These are phyloP conservation scores for Tulasnella calospora DNA, from an alignment of 768 basidiomycete species.

Conservation along the genomic window DNA sequence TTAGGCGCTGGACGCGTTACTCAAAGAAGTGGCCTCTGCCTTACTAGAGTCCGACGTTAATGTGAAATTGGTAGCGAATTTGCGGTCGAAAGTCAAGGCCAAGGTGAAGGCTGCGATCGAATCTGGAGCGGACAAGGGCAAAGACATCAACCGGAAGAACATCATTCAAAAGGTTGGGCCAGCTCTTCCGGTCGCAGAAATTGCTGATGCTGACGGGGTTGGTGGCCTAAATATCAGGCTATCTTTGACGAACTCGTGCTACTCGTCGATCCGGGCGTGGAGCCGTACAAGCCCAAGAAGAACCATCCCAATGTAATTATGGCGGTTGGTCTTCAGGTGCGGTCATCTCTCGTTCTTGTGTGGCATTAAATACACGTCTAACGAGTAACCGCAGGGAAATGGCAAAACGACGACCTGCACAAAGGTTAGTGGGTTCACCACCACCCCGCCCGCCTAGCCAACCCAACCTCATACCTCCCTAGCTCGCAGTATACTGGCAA, in stretches of 20 bases:
- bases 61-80: conserved; percentile 84
- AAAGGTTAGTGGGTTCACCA: conserved; percentile 44
- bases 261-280: conserved; percentile 90
- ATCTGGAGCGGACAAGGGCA: conserved; percentile 59
- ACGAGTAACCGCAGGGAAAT: conserved; percentile 60
- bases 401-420: conserved; percentile 99
- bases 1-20: conserved; percentile 86
- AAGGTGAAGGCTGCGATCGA: conserved; percentile 83
- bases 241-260: conserved; percentile 95
- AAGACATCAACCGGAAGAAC: conserved; percentile 77
- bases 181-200: neutral
- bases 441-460: neutral
- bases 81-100: conserved; percentile 83
- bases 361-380: conserved; percentile 15
- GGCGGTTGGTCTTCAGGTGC: conserved; percentile 92
- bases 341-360: conserved; percentile 30
- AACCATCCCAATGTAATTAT: conserved; percentile 92
- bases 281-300: conserved; percentile 95
- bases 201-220: neutral
- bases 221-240: conserved; percentile 49
- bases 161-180: conserved; percentile 77
- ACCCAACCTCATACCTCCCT: neutral
- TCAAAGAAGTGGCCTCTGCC: conserved; percentile 93
- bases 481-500: conserved; percentile 93
- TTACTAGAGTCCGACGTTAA: conserved; percentile 97